Evolutionary conservation across 805 yeast species (phyloP).

Genomic region (Limtongia smithiae): DNA sequence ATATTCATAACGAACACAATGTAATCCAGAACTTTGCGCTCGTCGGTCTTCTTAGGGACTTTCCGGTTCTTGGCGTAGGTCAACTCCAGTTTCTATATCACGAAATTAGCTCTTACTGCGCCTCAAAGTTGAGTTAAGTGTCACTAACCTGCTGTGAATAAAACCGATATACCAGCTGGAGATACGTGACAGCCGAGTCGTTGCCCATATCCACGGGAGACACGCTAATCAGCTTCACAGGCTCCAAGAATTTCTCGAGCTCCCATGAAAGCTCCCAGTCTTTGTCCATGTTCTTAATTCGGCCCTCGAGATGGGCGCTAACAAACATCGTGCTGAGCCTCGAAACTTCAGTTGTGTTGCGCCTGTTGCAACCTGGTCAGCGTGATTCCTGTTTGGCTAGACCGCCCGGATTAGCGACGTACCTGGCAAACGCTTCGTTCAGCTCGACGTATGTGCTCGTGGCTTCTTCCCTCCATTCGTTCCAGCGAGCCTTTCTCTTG

Average conservation of each 20-base stretch:
- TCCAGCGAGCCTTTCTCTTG: slow-evolving; percentile 1
- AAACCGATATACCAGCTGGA: slow-evolving; percentile 20
- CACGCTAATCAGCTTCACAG: slow-evolving; percentile 9
- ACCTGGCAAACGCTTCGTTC: slow-evolving; percentile 23
- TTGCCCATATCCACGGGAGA: slow-evolving; percentile 18
- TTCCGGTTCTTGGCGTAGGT: slow-evolving; percentile 9
- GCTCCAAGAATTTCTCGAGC: slow-evolving; percentile 8
- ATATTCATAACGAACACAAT: slow-evolving; percentile 13
- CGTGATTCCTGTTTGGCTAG: too few species aligned
- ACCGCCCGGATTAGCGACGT: too few species aligned
- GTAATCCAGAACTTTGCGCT: slow-evolving; percentile 17
- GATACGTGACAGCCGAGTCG: slow-evolving; percentile 7
- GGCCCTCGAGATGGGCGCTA: slow-evolving; percentile 8
- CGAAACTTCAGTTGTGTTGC: neutral
- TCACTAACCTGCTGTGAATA: slow-evolving; percentile 18
- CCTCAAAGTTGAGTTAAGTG: neutral
- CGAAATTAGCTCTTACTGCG: neutral
- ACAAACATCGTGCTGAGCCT: slow-evolving; percentile 21
- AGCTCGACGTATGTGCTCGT: slow-evolving; percentile 9
- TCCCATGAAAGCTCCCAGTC: slow-evolving; percentile 18
- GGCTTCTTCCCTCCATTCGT: slow-evolving; percentile 14
- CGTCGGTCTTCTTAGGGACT: slow-evolving; percentile 9
- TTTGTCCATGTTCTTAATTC: slow-evolving; percentile 23
- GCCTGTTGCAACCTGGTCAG: too few species aligned
- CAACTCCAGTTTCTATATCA: slow-evolving; percentile 12